Conservation (phyloP, 331 rosid species). For the Rhamnella rubrinervis region DNA sequence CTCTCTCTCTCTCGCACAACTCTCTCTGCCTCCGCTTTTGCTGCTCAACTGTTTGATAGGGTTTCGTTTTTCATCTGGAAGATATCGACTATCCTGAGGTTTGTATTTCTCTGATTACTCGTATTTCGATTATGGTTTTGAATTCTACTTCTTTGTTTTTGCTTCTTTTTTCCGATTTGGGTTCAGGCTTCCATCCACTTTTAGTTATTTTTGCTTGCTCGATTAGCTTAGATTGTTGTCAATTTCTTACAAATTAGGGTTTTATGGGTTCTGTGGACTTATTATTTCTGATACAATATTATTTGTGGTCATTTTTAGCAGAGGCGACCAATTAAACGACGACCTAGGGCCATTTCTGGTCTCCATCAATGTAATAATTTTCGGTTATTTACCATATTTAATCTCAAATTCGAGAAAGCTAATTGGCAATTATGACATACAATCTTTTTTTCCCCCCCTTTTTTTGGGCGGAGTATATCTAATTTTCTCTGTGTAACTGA, state of each 20-base stretch:
- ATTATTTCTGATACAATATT: neutral
- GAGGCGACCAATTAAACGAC: neutral
- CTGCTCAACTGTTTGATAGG: neutral
- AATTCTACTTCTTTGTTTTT: neutral
- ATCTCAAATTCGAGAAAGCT: neutral
- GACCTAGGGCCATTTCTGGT: neutral
- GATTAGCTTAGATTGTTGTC: neutral
- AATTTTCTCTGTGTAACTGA: neutral
- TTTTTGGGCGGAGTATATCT: neutral
- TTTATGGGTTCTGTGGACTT: too few species aligned
- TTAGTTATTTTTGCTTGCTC: neutral
- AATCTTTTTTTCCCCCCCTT: neutral
- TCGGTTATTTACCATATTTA: neutral
- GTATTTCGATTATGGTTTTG: neutral
- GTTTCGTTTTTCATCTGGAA: neutral
- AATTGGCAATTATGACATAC: neutral
- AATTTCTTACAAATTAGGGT: too few species aligned
- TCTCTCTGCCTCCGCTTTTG: slow-evolving; percentile 5
- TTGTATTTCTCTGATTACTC: neutral
- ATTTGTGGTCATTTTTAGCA: neutral
- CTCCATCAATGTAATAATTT: neutral
- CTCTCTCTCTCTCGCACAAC: slow-evolving; percentile 9
- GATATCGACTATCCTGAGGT: neutral
- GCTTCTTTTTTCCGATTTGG: neutral
- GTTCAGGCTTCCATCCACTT: neutral